Conservation (phyloP, 495 filamentous ascomycete genomes). For the Aspergillus nidulans region DNA sequence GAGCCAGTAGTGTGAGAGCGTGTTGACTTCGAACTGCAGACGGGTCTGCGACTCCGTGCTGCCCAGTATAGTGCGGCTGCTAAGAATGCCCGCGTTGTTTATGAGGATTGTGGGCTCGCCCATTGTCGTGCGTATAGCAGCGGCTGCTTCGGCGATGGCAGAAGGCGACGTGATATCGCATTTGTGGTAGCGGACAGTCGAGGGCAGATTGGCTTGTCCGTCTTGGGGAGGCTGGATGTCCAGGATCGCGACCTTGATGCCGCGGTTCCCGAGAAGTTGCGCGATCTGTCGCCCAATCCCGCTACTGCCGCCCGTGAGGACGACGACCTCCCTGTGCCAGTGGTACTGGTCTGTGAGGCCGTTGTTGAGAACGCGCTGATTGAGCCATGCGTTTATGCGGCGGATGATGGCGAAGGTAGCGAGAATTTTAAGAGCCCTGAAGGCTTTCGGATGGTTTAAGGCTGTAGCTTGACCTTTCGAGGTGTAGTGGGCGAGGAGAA, state of each 20-base stretch:
- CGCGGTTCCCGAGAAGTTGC: constrained; percentile 51
- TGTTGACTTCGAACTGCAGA: constrained; percentile 70
- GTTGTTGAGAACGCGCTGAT: constrained; percentile 55
- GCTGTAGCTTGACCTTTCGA: constrained; percentile 49
- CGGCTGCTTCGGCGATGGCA: constrained; percentile 43
- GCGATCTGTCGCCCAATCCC: constrained; percentile 65
- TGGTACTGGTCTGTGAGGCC: constrained; percentile 56
- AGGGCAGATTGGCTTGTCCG: constrained; percentile 29
- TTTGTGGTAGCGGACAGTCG: constrained; percentile 56
- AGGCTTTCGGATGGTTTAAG: constrained; percentile 38
- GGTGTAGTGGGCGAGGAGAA: constrained; percentile 57
- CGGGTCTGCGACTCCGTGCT: constrained; percentile 51
- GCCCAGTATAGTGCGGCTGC: constrained; percentile 57
- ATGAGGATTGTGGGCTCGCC: constrained; percentile 67
- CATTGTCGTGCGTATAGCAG: constrained; percentile 47
- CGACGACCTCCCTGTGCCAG: constrained; percentile 65
- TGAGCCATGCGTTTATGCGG: constrained; percentile 46
- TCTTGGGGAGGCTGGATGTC: constrained; percentile 61
- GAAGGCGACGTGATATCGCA: constrained; percentile 58
- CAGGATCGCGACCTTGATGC: constrained; percentile 62
- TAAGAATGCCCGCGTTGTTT: constrained; percentile 69
- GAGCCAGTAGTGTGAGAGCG: constrained; percentile 62
- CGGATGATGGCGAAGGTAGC: constrained; percentile 42
- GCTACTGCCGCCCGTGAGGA: constrained; percentile 67
- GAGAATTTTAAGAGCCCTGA: constrained; percentile 23